Percentiles rank a stretch among this genome's conserved stretches.
These are phyloP conservation scores for Geotrichum restrictum DNA, from an alignment of 1,139 yeast species.

Conservation along the genomic window DNA sequence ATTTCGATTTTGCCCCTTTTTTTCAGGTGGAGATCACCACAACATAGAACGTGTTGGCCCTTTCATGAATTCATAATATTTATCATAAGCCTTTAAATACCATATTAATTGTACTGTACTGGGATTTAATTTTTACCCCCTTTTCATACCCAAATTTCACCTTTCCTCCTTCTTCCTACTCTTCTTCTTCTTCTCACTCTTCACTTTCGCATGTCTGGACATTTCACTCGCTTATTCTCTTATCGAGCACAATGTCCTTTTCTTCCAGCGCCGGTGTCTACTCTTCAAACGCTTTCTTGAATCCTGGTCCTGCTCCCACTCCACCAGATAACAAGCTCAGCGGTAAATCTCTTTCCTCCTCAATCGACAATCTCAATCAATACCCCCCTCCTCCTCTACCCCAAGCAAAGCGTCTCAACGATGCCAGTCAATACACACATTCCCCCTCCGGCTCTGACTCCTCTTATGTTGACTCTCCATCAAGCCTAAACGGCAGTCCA, in stretches of 20 bases:
- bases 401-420: not conserved
- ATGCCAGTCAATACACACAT: slow-evolving; percentile 1
- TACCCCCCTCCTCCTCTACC: slow-evolving; percentile 8
- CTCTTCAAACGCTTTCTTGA: slow-evolving; percentile 38
- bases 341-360: not conserved
- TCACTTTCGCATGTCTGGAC: not conserved
- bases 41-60: not conserved
- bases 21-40: not conserved
- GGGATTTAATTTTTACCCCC: not conserved
- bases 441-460: slow-evolving; percentile 6
- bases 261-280: slow-evolving; percentile 32
- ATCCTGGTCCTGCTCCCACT: slow-evolving; percentile 43
- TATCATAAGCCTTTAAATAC: no score
- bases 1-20: not conserved
- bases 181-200: not conserved
- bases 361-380: slow-evolving; percentile 19
- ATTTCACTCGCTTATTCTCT: not conserved
- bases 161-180: not conserved
- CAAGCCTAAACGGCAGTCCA: slow-evolving; percentile 12
- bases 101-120: no score
- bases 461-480: not conserved
- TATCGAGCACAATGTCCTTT: slow-evolving; percentile 27
- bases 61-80: not conserved
- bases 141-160: not conserved
- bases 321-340: slow-evolving; percentile 34